A percentile compares a stretch with the other conserved stretches of the same genome.
phyloP scores from a whole-genome alignment of 2,329 filamentous ascomycete genomes.

The Mycocentrospora acerina region DNA sequence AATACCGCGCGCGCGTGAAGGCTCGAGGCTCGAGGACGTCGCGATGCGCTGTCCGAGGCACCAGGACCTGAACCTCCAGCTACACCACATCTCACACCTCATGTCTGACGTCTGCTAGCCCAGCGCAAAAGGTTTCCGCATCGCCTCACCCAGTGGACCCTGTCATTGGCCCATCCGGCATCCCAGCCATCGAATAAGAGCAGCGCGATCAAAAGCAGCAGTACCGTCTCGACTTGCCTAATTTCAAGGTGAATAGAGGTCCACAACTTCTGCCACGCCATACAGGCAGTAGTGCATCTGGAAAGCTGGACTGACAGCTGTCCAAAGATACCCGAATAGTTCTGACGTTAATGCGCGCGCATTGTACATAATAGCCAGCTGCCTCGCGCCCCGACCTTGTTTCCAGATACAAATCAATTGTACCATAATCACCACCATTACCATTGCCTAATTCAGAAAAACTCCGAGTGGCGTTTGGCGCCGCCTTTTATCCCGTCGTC shows the following conservation, averaged over 20 bases:
- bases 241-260: conserved; percentile 33
- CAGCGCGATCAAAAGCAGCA: conserved; percentile 23
- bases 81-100: conserved; percentile 30
- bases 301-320: conserved; percentile 28
- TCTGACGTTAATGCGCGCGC: conserved; percentile 18
- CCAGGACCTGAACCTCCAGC: conserved; percentile 34
- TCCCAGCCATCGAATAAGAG: conserved; percentile 37
- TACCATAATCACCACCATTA: conserved; percentile 24
- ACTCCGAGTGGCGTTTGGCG: conserved; percentile 29
- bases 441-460: conserved; percentile 32
- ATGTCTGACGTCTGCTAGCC: conserved; percentile 40
- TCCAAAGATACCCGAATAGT: conserved; percentile 20
- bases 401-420: conserved; percentile 13
- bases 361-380: conserved; percentile 26
- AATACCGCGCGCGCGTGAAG: conserved; percentile 31
- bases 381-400: conserved; percentile 1
- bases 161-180: conserved; percentile 35
- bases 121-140: conserved; percentile 30
- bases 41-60: conserved; percentile 42
- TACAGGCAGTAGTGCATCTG: conserved; percentile 11
- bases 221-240: conserved; percentile 32
- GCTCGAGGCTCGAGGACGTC: conserved; percentile 34
- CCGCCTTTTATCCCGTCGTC: conserved; percentile 12
- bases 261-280: conserved; percentile 26
- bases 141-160: conserved; percentile 31